Evolutionary conservation across 2,329 filamentous ascomycete species (phyloP).

Genomic region (Seiridium unicorne): DNA sequence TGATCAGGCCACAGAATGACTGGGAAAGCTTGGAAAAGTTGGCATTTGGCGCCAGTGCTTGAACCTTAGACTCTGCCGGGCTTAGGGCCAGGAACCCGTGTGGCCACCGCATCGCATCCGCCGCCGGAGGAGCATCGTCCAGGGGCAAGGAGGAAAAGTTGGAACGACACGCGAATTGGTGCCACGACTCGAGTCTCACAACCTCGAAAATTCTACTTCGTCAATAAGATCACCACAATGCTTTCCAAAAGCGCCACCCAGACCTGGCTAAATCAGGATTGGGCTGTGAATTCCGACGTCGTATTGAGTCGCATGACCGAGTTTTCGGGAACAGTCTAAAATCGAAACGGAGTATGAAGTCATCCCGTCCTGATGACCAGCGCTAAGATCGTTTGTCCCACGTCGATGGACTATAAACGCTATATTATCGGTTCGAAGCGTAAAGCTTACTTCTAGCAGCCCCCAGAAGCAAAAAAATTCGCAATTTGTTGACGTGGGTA

Average conservation of each 20-base stretch:
- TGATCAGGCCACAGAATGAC: background rate
- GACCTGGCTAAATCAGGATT: background rate
- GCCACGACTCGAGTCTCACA: too few relatives aligned
- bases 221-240: too few relatives aligned
- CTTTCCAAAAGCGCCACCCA: too few relatives aligned
- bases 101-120: too few relatives aligned
- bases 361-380: background rate
- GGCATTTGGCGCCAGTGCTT: too few relatives aligned
- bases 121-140: too few relatives aligned
- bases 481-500: background rate
- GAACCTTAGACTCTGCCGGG: too few relatives aligned
- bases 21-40: background rate
- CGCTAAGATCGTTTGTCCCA: background rate
- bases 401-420: background rate
- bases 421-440: background rate
- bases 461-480: too few relatives aligned
- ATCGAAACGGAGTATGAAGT: background rate
- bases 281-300: background rate
- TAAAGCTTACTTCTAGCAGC: background rate
- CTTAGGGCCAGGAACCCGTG: too few relatives aligned
- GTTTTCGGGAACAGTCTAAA: background rate
- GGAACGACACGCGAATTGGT: too few relatives aligned
- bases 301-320: background rate
- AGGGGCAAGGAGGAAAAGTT: too few relatives aligned
- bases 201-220: too few relatives aligned